Evolutionary conservation across 129 eudicot genomes (phyloP).

Genomic region (Chrysanthemum seticuspe): DNA sequence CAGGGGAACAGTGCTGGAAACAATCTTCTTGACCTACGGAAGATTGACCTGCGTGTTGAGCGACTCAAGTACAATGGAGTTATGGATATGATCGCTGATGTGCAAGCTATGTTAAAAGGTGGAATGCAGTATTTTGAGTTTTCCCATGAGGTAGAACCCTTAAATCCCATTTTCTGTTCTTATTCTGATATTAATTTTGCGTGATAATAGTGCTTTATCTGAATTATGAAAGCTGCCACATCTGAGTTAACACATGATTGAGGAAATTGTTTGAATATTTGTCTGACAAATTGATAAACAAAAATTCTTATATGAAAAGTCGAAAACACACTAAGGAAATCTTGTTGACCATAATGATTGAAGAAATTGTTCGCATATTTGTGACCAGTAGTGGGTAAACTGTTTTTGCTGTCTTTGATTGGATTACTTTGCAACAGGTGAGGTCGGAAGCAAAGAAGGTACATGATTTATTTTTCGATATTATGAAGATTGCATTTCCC

Average conservation of each 20-base stretch:
- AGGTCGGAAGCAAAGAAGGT: slow-evolving; percentile 89
- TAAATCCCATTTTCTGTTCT: slow-evolving; percentile 11
- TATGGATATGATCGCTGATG: slow-evolving; percentile 73
- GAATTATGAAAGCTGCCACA: background rate
- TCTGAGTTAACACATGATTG: background rate
- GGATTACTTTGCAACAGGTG: slow-evolving; percentile 48
- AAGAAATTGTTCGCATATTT: background rate
- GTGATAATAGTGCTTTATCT: background rate
- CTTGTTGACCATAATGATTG: background rate
- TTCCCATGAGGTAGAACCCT: slow-evolving; percentile 74
- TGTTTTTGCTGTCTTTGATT: background rate
- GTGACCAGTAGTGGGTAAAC: background rate
- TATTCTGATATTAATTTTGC: background rate
- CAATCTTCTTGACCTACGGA: slow-evolving; percentile 63
- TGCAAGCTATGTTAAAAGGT: slow-evolving; percentile 75
- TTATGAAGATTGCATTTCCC: slow-evolving; percentile 65
- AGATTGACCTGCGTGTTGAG: slow-evolving; percentile 71
- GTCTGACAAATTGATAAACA: background rate
- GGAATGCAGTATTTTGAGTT: slow-evolving; percentile 69
- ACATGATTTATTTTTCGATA: slow-evolving; percentile 84
- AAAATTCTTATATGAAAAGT: background rate
- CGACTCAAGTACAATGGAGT: slow-evolving; percentile 60
- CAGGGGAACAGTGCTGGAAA: slow-evolving; percentile 32
- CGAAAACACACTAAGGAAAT: too few species aligned
- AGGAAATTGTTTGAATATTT: background rate